Evolutionary conservation across 805 yeast species (phyloP).

Genomic region (Saturnispora ahearnii): DNA sequence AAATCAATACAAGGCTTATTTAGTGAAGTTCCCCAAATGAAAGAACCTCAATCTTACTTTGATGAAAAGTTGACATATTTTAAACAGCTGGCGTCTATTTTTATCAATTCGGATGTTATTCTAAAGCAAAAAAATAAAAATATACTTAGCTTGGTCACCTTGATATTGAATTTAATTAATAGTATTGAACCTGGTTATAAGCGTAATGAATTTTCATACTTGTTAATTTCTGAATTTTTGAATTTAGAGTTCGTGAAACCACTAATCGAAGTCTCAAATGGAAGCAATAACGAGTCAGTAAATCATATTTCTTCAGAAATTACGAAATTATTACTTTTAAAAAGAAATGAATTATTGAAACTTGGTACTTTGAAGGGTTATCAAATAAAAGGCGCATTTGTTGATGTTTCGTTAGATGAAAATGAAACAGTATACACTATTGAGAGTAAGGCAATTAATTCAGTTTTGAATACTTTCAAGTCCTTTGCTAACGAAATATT

Average conservation of each 20-base stretch:
- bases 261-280: not conserved
- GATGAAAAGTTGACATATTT: slow-evolving; percentile 16
- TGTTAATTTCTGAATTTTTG: slow-evolving; percentile 35
- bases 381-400: slow-evolving; percentile 25
- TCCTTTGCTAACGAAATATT: slow-evolving; percentile 37
- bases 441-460: slow-evolving; percentile 15
- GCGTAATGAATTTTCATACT: slow-evolving; percentile 34
- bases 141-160: slow-evolving; percentile 23
- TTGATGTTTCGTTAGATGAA: slow-evolving; percentile 2
- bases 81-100: slow-evolving; percentile 15
- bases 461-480: slow-evolving; percentile 26
- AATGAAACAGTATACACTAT: slow-evolving; percentile 7
- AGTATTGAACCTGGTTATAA: slow-evolving; percentile 19
- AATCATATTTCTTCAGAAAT: slow-evolving; percentile 9
- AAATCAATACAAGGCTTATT: slow-evolving; percentile 10
- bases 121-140: slow-evolving; percentile 24
- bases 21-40: slow-evolving; percentile 4
- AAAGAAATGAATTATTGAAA: slow-evolving; percentile 35
- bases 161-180: slow-evolving; percentile 20
- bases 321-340: slow-evolving; percentile 42
- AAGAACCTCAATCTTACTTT: slow-evolving; percentile 6
- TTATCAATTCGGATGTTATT: slow-evolving; percentile 16
- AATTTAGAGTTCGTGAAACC: not conserved
- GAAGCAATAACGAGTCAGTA: not conserved
- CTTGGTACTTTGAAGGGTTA: slow-evolving; percentile 27